Evolutionary conservation across 148 eudicot genomes (phyloP), one percentile per base, ranked within the genome.

Genomic region (Cornus suecica): DNA sequence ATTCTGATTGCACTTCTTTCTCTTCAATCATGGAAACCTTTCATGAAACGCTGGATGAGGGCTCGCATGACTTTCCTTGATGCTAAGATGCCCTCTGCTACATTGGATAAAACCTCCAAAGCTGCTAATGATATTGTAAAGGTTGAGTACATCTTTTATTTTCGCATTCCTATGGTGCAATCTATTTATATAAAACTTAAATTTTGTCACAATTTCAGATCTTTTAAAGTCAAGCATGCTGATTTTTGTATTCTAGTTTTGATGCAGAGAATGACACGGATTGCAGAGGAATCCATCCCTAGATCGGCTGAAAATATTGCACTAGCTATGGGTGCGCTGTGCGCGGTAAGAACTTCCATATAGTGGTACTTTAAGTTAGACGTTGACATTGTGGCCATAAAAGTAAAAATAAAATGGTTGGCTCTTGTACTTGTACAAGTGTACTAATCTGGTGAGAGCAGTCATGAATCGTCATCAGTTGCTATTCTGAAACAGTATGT

Each of bases 291-390:
- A 69, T 86, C 97, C 24, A 83, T 96, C 62, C 99, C 99, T 66
- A 87, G 98, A 66, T 86, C 91, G 80, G 97, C 97, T 41, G 98
- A 93, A 82, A 96, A 93, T 86, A 82, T 93, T 51, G 93, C 89
- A 31, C 87, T 96, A 54, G 94, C 99, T 79, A 60, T 93, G 65
- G 94, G 97, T 70, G 97, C 99, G 23, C 83, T 86, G 80, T 93
- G 99, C 78, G 74, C 75, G 88, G 99, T 96, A 83, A 86, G 84
- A 73, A 63, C 22, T 32, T 79, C 27, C 15, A 45, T 65, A 14
- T 71, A 28, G 15, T 62, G 32, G 18, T 58, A 30, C 11, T 58
- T n/a, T 58, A 58, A 20, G 4, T 58, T 58, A 18, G 18, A 20
- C 8, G 23, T 8, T 58, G 9, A n/a, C n/a, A n/a, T n/a, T n/a